phyloP scores from a whole-genome alignment of 371 early-diverging fungal species.

The Rhizopus stolonifer region DNA sequence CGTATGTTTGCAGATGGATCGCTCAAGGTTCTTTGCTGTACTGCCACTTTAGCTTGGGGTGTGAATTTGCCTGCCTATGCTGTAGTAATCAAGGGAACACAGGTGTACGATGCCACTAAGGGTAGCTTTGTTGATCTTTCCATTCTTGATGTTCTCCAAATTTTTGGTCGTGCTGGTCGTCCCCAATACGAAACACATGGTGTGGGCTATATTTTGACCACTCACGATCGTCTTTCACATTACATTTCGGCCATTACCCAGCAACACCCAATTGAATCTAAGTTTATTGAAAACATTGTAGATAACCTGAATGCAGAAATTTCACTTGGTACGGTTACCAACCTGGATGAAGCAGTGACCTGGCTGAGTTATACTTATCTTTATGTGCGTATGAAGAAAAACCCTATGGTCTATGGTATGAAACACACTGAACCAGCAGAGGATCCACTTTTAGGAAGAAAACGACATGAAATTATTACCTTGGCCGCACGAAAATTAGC shows the following conservation, averaged over 20 bases:
- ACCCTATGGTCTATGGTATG: conserved; percentile 92
- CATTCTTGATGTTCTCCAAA: conserved; percentile 96
- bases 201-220: conserved; percentile 90
- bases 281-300: conserved; percentile 83
- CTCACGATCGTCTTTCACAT: conserved; percentile 87
- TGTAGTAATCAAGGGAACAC: conserved; percentile 98
- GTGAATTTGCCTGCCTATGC: conserved; percentile 99
- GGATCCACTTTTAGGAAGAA: conserved; percentile 78
- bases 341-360: conserved; percentile 88
- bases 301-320: conserved; percentile 99
- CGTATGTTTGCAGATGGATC: conserved; percentile 88
- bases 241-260: conserved; percentile 96
- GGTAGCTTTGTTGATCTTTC: conserved; percentile 92
- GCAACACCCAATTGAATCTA: conserved; percentile 96
- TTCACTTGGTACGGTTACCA: conserved; percentile 91
- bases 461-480: conserved; percentile 74
- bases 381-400: conserved; percentile 94
- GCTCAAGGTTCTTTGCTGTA: conserved; percentile 94
- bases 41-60: conserved; percentile 99
- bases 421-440: conserved; percentile 68
- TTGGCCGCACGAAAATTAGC: conserved; percentile 74
- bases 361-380: conserved; percentile 99
- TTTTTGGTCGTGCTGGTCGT: conserved; percentile 99
- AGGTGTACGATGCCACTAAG: conserved; percentile 93
- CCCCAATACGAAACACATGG: conserved; percentile 93